Conservation (phyloP, 129 eudicot genomes). For the Helichrysum umbraculigerum region DNA sequence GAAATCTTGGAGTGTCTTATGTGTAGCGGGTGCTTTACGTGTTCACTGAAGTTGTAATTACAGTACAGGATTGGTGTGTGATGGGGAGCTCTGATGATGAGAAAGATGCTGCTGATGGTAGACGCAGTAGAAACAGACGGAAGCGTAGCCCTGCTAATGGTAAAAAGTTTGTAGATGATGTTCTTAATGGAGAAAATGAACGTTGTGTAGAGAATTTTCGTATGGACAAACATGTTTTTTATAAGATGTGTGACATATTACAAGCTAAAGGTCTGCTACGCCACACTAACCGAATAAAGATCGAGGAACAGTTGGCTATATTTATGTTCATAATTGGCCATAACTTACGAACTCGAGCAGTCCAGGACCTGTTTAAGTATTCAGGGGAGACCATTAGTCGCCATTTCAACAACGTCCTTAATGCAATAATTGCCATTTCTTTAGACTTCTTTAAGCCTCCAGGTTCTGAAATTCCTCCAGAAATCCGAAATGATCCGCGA, state of each 20-base stretch:
- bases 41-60: neutral
- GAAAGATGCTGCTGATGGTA: slow-evolving; percentile 33
- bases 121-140: slow-evolving; percentile 27
- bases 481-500: slow-evolving; percentile 59
- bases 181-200: slow-evolving; percentile 48
- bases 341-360: slow-evolving; percentile 59
- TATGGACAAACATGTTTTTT: slow-evolving; percentile 58
- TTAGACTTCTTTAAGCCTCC: slow-evolving; percentile 61
- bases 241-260: slow-evolving; percentile 50
- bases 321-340: slow-evolving; percentile 67
- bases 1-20: no score
- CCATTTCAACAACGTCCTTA: slow-evolving; percentile 64
- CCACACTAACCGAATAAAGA: slow-evolving; percentile 60
- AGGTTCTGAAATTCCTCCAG: slow-evolving; percentile 51
- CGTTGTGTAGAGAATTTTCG: slow-evolving; percentile 58
- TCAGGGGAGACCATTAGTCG: slow-evolving; percentile 75
- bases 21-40: neutral
- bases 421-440: slow-evolving; percentile 55
- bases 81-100: slow-evolving; percentile 62
- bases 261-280: slow-evolving; percentile 55
- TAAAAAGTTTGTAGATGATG: slow-evolving; percentile 50
- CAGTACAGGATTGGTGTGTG: slow-evolving; percentile 27
- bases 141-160: slow-evolving; percentile 30
- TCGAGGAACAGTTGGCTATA: slow-evolving; percentile 64
- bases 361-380: slow-evolving; percentile 56